Base-by-base conservation (phyloP, 2,329 filamentous ascomycete species). In the Aureobasidium uvarum region DNA sequence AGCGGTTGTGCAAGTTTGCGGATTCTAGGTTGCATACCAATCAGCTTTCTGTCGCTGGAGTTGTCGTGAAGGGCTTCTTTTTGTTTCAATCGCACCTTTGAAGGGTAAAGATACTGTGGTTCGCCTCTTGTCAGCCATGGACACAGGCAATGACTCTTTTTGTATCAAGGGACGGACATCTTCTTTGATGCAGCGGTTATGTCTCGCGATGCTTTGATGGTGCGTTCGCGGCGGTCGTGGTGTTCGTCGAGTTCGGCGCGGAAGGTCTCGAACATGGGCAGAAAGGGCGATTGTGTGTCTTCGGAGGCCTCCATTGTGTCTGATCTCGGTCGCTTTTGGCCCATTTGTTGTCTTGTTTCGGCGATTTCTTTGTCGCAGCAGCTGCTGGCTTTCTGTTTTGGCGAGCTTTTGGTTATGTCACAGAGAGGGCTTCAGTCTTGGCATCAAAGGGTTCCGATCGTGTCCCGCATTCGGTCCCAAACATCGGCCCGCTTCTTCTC, bases 111-210 rank as follows among this genome's bases (percentile, higher is more conserved):
- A 95, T 95, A 66, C 90, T 93, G 68, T 28, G 58, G 50, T 41
- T 52, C 11, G 48, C 36, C 6, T 23, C 51, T 31, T 14, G 64
- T 76, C 50, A 75, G 71, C 66, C 38, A 38, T 31, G 43, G 18
- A 25, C 62, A 14, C 38, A 33, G 25, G 62, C 51, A 45, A 39
- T 54, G 55, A 43, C 46, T 23, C 28, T 23, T 41, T 43, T 56
- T 56, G 13, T 25, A 10, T 38, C 36, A 33, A 58, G 41, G n/a
- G 33, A 31, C 23, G 36, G 20, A 96, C 92, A 98, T 96, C 80
- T 98, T 99, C 83, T 99, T 99, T 78, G 92, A 96, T 63, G 92
- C 82, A 0, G 92, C 92, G 7, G 95, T 99, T 66, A 99, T 90
- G 76, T 99, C 95, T 68, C 94, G 84, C 10, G 91, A 96, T 2